A percentile compares a stretch with the other conserved stretches of the same genome.
Conservation (phyloP, 805 yeast genomes). For the Nakazawaea sp. region DNA sequence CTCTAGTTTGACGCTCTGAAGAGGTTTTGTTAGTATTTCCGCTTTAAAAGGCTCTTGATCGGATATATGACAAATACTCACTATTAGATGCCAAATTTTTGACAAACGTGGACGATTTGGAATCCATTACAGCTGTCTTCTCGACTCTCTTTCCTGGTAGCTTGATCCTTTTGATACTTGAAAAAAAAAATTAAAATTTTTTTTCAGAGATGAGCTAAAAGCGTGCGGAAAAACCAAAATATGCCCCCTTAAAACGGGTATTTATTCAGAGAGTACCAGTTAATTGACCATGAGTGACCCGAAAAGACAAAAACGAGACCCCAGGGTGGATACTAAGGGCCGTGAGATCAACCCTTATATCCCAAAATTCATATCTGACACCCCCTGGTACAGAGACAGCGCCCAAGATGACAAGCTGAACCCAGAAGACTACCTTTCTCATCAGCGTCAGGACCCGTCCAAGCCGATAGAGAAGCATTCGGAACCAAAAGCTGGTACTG, state of each 20-base stretch:
- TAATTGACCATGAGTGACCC: not conserved
- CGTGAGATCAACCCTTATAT: slow-evolving; percentile 30
- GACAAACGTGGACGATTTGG: slow-evolving; percentile 46
- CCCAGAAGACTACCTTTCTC: slow-evolving; percentile 42
- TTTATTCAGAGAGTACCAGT: too few relatives aligned
- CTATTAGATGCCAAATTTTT: slow-evolving; percentile 80
- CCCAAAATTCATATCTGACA: slow-evolving; percentile 30
- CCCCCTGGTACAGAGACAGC: slow-evolving; percentile 32
- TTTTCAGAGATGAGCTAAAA: too few relatives aligned
- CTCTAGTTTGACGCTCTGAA: slow-evolving; percentile 59
- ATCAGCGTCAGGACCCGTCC: slow-evolving; percentile 43
- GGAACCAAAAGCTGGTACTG: slow-evolving; percentile 48
- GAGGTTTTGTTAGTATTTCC: slow-evolving; percentile 5
- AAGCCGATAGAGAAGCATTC: slow-evolving; percentile 37
- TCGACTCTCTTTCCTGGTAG: not conserved
- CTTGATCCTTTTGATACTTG: not conserved
- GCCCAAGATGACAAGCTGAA: slow-evolving; percentile 11
- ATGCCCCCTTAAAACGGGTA: too few relatives aligned
- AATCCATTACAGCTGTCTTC: slow-evolving; percentile 10
- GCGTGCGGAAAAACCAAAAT: too few relatives aligned
- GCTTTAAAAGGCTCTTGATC: too few relatives aligned
- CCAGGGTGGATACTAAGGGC: slow-evolving; percentile 26
- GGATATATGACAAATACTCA: too few relatives aligned
- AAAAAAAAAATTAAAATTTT: slow-evolving; percentile 3
- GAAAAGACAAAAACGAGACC: not conserved